Evolutionary conservation across 2,329 filamentous ascomycete genomes (phyloP), one percentile per base, ranked within the genome.

Genomic region (Fusarium nurragi): DNA sequence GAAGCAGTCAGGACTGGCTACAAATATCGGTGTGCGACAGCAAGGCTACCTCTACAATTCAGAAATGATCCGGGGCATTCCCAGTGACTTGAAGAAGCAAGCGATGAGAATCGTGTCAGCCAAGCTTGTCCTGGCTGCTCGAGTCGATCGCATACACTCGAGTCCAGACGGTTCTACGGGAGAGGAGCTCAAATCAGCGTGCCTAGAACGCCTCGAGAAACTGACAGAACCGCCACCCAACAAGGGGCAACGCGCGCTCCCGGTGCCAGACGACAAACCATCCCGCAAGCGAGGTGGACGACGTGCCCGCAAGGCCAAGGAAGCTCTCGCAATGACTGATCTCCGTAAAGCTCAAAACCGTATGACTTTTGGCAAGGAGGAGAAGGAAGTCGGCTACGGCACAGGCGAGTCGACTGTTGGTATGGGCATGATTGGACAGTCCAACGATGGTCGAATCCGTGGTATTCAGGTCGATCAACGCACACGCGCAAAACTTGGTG

Each of bases 311-410:
- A 97, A 97, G 77, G 94, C 94, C 60, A 99, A 99, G 84, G 95
- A 97, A 77, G 94, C 94, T 5, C 92, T 92, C 8, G 94, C 95
- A 60, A 97, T 97, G 93, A 99, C 95, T 0, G 95, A 99, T 53
- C 82, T 99, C 26, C 89, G 94, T 67, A 97, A 98, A 77, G 93
- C 93, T 6, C 95, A 98, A 78, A 99, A 99, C 79, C 88, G 95
- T 51, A 90, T 99, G 86, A 93, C 90, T 0, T 99, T 99, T 73
- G 94, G 94, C 57, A 95, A 97, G 76, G 94, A 98, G 77, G 95
- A 99, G 78, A 90, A 88, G 71, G 95, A 99, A 77, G 89, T 95
- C 2, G 94, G 94, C 28, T 98, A 96, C 75, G 94, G 93, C 32
- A 88, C 88, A 1, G 92, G 93, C 47, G 93, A 97, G 69, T 87